These are phyloP conservation scores for Boletales sp. DNA, from an alignment of 768 basidiomycete species.

Conservation along the genomic window DNA sequence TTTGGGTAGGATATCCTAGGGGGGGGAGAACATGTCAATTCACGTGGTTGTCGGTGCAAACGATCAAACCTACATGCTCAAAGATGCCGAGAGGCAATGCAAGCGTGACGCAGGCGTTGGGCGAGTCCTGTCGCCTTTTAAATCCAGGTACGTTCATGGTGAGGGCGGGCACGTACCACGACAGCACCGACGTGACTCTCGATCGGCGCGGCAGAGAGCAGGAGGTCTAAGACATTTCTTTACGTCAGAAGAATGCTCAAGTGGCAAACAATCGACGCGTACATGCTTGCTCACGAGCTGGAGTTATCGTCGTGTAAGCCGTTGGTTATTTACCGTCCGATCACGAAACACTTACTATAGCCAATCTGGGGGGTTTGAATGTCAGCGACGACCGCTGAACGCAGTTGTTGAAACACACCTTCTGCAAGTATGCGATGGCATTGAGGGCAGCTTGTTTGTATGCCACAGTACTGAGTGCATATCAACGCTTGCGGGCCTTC, in stretches of 20 bases:
- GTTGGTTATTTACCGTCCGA: not conserved
- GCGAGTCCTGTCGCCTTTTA: conserved; percentile 50
- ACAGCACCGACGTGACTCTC: conserved; percentile 70
- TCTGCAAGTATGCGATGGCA: conserved; percentile 68
- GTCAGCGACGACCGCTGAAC: not conserved
- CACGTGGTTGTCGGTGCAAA: not conserved
- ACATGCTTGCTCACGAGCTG: conserved; percentile 81
- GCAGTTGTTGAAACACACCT: conserved; percentile 34
- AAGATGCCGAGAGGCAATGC: conserved; percentile 78
- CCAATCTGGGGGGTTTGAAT: conserved; percentile 47
- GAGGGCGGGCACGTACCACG: conserved; percentile 43
- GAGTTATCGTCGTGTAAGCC: not conserved
- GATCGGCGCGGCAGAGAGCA: conserved; percentile 66
- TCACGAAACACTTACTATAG: conserved; percentile 49
- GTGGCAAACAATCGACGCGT: conserved; percentile 9
- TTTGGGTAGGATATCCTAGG: conserved; percentile 68
- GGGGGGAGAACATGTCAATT: not conserved
- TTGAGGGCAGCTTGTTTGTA: conserved; percentile 81
- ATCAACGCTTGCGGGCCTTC: not conserved
- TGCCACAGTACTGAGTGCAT: conserved; percentile 54
- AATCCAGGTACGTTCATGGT: not conserved
- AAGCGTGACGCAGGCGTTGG: conserved; percentile 74
- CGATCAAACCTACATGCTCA: conserved; percentile 48
- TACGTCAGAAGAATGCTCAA: not conserved
- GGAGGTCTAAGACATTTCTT: conserved; percentile 43